Evolutionary conservation across 2,329 filamentous ascomycete genomes (phyloP), one percentile per base, ranked within the genome.

Genomic region (Macroventuria anomochaeta): DNA sequence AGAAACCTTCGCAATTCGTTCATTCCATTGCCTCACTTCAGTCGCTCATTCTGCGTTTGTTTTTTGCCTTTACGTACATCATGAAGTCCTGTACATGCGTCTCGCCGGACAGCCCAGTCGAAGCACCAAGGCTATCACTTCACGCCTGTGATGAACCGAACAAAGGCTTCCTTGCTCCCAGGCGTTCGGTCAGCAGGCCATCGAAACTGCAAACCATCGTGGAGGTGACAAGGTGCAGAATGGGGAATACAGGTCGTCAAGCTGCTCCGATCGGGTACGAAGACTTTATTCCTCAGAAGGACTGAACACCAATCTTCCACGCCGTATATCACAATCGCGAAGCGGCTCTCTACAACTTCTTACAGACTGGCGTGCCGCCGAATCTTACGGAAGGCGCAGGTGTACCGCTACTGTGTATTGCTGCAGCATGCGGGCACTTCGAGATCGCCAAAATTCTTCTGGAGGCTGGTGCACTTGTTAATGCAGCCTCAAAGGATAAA

Each of bases 271-370:
- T 58, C 13, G 46, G 37, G 3, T 39, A 51, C 18, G 48, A 46
- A 5, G 57, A 49, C 0, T 53, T 67, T 12, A 46, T 21, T 3
- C 68, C 69, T 12, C 61, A 61, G 26, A 70, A 71, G 42, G 46
- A 63, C 20, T 73, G 70, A 69, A 67, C 65, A 3, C 68, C 70
- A 7, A 62, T 71, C 15, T 67, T 65, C 26, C 64, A 71, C 43
- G 69, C 71, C 17, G 67, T 67, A 13, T 67, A 65, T 25, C 59
- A 67, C 49, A 62, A 68, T 46, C 68, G 71, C 4, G 67, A 72
- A 41, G 67, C 70, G 13, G 71, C 71, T 7, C 64, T 73, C 2
- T 52, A 58, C 40, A 67, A 71, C 52, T 74, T 68, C 26, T 49
- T 74, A 23, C 60, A 59, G 41, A 55, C 43, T 25, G 71, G 69